A percentile compares a stretch with the other conserved stretches of the same genome.
Evolutionary conservation across 805 yeast species (phyloP).

Genomic region (Metschnikowia lunata): DNA sequence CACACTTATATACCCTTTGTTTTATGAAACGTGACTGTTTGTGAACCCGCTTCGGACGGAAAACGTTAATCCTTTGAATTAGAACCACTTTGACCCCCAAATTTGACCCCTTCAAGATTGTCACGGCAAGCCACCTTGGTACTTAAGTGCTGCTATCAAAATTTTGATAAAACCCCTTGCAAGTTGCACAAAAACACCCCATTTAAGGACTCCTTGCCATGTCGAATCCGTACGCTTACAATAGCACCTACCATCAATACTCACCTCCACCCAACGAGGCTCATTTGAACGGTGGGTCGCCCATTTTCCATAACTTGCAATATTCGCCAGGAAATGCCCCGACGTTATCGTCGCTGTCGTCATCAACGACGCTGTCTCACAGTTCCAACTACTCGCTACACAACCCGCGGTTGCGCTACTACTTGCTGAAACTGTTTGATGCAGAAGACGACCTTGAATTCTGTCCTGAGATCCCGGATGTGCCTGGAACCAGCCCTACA

Average conservation of each 20-base stretch:
- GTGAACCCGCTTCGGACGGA: too few relatives aligned
- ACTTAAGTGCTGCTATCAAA: too few relatives aligned
- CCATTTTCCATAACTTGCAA: constrained; percentile 27
- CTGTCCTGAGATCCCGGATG: constrained; percentile 54
- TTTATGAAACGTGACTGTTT: too few relatives aligned
- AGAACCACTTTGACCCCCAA: too few relatives aligned
- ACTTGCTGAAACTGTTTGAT: constrained; percentile 57
- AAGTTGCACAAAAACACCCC: not conserved
- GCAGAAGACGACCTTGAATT: constrained; percentile 61
- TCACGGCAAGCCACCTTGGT: too few relatives aligned
- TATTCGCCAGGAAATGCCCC: constrained; percentile 16
- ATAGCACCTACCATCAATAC: constrained; percentile 25
- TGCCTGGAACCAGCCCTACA: constrained; percentile 24
- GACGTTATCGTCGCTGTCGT: constrained; percentile 13
- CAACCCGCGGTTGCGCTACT: constrained; percentile 50
- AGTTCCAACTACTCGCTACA: constrained; percentile 36
- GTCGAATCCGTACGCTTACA: constrained; percentile 36
- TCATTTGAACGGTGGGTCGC: constrained; percentile 23
- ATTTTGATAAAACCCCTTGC: too few relatives aligned
- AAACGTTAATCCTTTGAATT: too few relatives aligned
- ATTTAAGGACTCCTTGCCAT: constrained; percentile 11
- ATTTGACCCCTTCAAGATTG: too few relatives aligned
- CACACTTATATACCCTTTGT: too few relatives aligned
- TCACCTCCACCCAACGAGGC: constrained; percentile 28
- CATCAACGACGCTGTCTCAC: constrained; percentile 12